A percentile compares a stretch with the other conserved stretches of the same genome.
phyloP scores from a whole-genome alignment of 73 alveolate genomes.

The Paramecium tetraurelia region DNA sequence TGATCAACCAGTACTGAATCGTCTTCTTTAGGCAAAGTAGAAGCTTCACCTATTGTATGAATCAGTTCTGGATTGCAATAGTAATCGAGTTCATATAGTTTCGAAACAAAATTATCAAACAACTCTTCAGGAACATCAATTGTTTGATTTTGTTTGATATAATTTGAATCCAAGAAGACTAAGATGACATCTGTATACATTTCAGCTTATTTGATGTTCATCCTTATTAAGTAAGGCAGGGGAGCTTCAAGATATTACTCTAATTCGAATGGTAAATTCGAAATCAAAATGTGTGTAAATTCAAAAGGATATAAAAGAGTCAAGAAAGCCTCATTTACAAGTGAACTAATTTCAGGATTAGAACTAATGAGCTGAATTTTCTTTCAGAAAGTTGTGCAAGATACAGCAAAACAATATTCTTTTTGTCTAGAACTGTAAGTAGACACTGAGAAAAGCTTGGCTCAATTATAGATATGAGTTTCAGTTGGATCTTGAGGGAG shows the following conservation, averaged over 20 bases:
- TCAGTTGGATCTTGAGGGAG: background rate
- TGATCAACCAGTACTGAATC: background rate
- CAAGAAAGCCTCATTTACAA: slow-evolving; percentile 35
- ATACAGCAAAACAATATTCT: slow-evolving; percentile 23
- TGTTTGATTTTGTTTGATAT: background rate
- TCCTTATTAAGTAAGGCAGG: slow-evolving; percentile 34
- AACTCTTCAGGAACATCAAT: background rate
- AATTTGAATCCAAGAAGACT: background rate
- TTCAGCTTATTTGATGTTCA: background rate
- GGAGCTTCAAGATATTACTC: slow-evolving; percentile 57
- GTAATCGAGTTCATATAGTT: background rate
- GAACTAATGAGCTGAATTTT: slow-evolving; percentile 7
- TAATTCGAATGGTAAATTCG: slow-evolving; percentile 40
- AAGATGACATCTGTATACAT: background rate
- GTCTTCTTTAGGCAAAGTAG: background rate
- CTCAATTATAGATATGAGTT: background rate
- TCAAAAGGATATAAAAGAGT: slow-evolving; percentile 55
- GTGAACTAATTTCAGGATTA: background rate
- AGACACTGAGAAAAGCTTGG: background rate
- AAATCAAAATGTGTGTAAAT: slow-evolving; percentile 45
- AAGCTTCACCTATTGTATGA: background rate
- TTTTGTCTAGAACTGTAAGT: slow-evolving; percentile 3
- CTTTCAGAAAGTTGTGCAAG: slow-evolving; percentile 27
- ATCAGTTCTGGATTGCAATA: background rate
- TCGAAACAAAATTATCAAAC: background rate